Evolutionary conservation across 139 green algal species (phyloP).

Genomic region (Chlamydomonas schloesseri): DNA sequence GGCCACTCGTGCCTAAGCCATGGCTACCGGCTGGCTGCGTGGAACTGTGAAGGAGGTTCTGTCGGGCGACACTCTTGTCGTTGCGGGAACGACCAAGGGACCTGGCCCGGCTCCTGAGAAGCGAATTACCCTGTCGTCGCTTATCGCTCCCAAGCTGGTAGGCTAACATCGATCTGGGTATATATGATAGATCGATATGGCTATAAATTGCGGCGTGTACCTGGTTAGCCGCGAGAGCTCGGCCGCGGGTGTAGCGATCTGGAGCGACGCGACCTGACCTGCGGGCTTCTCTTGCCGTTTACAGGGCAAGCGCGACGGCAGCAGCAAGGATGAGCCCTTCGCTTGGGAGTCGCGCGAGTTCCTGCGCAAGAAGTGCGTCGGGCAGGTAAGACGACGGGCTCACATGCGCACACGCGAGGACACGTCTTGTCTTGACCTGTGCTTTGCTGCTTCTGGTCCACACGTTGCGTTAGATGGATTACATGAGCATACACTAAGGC

Average conservation of each 20-base stretch:
- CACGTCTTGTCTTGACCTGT: not conserved
- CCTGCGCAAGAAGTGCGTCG: slow-evolving; percentile 89
- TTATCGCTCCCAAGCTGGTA: slow-evolving; percentile 91
- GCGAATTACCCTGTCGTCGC: slow-evolving; percentile 89
- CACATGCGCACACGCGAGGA: not conserved
- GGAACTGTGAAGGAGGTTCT: slow-evolving; percentile 90
- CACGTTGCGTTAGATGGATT: no score
- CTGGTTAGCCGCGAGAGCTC: no score
- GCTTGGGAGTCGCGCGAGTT: slow-evolving; percentile 94
- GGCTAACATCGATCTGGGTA: slow-evolving; percentile 7
- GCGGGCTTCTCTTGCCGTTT: no score
- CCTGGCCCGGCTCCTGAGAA: slow-evolving; percentile 87
- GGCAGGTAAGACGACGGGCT: slow-evolving; percentile 83
- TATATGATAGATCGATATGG: no score
- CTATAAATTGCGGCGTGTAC: no score
- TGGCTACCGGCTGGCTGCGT: slow-evolving; percentile 75
- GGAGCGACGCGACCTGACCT: no score
- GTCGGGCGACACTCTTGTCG: slow-evolving; percentile 89
- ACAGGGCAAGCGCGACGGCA: slow-evolving; percentile 92
- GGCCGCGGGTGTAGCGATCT: no score
- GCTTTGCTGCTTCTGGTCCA: no score
- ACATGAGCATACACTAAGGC: no score
- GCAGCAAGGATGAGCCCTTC: slow-evolving; percentile 92
- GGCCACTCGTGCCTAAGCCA: not conserved
- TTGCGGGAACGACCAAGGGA: slow-evolving; percentile 74